Evolutionary conservation across 306 rosid species (phyloP), one percentile per base, ranked within the genome.

Genomic region (Morella rubra): DNA sequence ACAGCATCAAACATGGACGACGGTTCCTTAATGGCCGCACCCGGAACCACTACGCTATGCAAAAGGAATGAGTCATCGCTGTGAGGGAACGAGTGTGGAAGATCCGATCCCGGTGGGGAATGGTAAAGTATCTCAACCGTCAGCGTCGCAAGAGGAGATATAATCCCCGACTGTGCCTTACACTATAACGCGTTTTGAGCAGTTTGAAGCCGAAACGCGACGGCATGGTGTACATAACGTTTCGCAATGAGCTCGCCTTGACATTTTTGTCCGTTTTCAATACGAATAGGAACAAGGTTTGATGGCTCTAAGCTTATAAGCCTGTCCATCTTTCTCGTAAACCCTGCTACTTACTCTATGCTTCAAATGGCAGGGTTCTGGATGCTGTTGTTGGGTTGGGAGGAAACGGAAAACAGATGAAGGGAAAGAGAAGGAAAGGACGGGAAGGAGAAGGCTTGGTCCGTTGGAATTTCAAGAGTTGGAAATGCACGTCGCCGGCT

Each of bases 191-290:
- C 3, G 85, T 76, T 64, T 87, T 91, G 73, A 88, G 77, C 9
- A 86, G 59, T 0, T 42, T 91, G 94, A 19, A 93, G 89, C 49
- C 90, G 76, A 59, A 91, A 93, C 62, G 98, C 98, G 45, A 93
- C 0, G 98, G 97, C 98, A 93, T 91, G 14, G 98, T 93, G 84
- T 91, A 85, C 98, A 93, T 93, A 42, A 93, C 98, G 49, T 93
- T 93, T 62, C 89, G 82, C 40, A 93, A 62, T 88, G 4, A 91
- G 79, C 8, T 46, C 72, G 49, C 97, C 97, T 7, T 69, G 73
- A 27, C 93, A 91, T 81, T 84, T 93, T 32, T 84, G 88, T 0
- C 87, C 85, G 0, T 80, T 73, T 69, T 93, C 98, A 15, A 93
- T 82, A 1, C 87, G 82, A 13, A 93, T 86, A 0, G 89, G 69